Evolutionary conservation across 1,139 yeast species (phyloP).

Genomic region (Taphrina wiesneri): DNA sequence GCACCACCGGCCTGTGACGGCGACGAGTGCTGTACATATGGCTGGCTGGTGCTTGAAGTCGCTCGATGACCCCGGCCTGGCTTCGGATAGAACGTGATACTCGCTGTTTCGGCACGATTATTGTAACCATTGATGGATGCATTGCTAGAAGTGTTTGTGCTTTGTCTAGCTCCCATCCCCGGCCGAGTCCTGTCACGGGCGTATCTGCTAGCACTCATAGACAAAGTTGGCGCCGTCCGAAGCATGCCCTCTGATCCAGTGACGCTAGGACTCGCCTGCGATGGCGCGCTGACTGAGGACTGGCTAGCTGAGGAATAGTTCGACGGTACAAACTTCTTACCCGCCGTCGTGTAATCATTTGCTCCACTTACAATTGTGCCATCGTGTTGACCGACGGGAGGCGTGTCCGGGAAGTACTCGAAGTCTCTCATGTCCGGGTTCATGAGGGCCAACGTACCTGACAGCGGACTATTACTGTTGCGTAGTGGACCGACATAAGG

Average conservation of each 20-base stretch:
- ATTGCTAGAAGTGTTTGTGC: constrained; percentile 1
- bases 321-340: constrained; percentile 12
- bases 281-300: not conserved
- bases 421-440: constrained; percentile 29
- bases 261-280: not conserved
- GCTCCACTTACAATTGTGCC: not conserved
- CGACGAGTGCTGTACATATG: constrained; percentile 4
- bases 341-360: constrained; percentile 1
- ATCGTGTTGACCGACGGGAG: constrained; percentile 8
- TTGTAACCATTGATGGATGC: not conserved
- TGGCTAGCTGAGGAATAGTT: constrained; percentile 19
- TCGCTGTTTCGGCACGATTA: not conserved
- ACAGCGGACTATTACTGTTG: constrained; percentile 9
- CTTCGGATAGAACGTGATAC: constrained; percentile 12
- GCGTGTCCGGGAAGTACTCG: constrained; percentile 33
- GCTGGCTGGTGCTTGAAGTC: not conserved
- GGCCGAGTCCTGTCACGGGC: constrained; percentile 1
- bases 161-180: constrained; percentile 1
- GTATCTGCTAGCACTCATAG: constrained; percentile 2
- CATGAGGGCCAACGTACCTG: constrained; percentile 24
- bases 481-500: constrained; percentile 6
- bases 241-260: constrained; percentile 5
- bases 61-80: constrained; percentile 6
- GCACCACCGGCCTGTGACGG: not conserved
- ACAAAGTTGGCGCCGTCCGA: constrained; percentile 7